These are phyloP conservation scores for Geotrichum histeridarum DNA, from an alignment of 1,139 yeast species.

Conservation along the genomic window DNA sequence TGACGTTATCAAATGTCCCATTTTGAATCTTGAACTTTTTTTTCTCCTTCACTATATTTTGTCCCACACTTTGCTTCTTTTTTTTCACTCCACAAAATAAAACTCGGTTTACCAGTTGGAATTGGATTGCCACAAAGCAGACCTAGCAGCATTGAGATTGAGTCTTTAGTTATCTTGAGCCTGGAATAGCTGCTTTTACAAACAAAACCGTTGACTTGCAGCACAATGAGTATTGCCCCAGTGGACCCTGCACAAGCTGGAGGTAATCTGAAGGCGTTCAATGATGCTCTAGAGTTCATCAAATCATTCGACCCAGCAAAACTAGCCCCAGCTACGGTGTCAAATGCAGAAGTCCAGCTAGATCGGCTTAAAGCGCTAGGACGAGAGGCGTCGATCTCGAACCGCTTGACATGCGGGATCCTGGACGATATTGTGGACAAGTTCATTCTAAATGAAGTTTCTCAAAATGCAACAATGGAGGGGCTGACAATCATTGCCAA, in stretches of 20 bases:
- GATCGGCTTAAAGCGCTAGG: constrained; percentile 11
- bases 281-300: background rate
- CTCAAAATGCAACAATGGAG: constrained; percentile 18
- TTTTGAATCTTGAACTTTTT: too few relatives aligned
- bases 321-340: background rate
- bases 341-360: constrained; percentile 2
- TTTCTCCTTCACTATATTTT: too few relatives aligned
- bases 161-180: background rate
- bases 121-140: background rate
- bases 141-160: background rate
- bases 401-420: background rate
- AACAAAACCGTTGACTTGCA: background rate
- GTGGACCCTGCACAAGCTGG: background rate
- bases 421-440: constrained; percentile 2
- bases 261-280: background rate
- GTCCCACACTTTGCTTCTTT: background rate
- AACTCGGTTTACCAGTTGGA: background rate
- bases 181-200: background rate
- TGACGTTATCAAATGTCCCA: too few relatives aligned
- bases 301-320: background rate
- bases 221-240: background rate
- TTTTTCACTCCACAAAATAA: background rate
- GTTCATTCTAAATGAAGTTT: constrained; percentile 6
- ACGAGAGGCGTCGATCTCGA: constrained; percentile 6
- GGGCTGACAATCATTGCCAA: constrained; percentile 29